Evolutionary conservation across 2,329 filamentous ascomycete species (phyloP).

Genomic region (Paracoccidioides brasiliensis): DNA sequence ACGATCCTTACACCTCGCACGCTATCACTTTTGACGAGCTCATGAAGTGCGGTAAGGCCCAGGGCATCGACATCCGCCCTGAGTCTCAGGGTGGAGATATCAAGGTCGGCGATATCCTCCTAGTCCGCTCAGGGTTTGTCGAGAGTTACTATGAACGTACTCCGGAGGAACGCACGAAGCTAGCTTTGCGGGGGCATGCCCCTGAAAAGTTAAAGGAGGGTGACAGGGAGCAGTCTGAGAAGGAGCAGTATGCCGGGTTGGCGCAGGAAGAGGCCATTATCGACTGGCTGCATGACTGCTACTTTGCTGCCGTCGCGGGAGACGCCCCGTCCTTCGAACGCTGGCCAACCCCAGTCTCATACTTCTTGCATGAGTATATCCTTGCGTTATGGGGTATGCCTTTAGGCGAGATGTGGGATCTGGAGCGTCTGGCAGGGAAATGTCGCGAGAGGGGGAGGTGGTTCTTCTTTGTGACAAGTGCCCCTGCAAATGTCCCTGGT

Average conservation of each 20-base stretch:
- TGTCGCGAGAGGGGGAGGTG: constrained; percentile 26
- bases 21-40: constrained; percentile 44
- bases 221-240: constrained; percentile 26
- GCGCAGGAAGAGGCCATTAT: constrained; percentile 43
- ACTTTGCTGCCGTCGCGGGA: constrained; percentile 52
- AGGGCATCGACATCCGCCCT: constrained; percentile 49
- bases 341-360: constrained; percentile 37
- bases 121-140: constrained; percentile 51
- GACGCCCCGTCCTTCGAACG: constrained; percentile 53
- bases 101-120: constrained; percentile 50
- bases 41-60: constrained; percentile 43
- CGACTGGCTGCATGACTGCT: constrained; percentile 56
- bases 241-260: constrained; percentile 34
- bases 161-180: constrained; percentile 20
- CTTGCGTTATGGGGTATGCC: constrained; percentile 34
- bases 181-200: constrained; percentile 16
- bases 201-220: constrained; percentile 12
- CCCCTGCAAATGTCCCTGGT: constrained; percentile 30
- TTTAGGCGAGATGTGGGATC: constrained; percentile 34
- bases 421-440: constrained; percentile 24
- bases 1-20: constrained; percentile 40
- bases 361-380: constrained; percentile 30
- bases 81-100: constrained; percentile 42
- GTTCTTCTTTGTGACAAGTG: constrained; percentile 32
- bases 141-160: constrained; percentile 42